These are phyloP conservation scores for Mycena rosella DNA, from an alignment of 768 basidiomycete genomes.

Conservation along the genomic window DNA sequence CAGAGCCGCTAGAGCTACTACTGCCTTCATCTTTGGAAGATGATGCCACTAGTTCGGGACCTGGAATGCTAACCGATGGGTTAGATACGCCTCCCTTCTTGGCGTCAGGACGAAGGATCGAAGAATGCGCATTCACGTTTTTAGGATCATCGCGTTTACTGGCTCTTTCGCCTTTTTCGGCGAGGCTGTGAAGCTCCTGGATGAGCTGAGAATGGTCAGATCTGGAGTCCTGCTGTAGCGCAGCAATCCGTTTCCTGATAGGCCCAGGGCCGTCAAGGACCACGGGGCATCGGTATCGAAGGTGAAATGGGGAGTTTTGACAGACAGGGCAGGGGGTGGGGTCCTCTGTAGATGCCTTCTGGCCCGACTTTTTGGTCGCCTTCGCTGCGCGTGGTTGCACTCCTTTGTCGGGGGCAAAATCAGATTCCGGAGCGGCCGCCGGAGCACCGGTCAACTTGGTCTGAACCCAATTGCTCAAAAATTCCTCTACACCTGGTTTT, in stretches of 20 bases:
- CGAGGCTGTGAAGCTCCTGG: constrained; percentile 54
- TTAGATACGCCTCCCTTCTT: constrained; percentile 28
- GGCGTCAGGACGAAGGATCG: constrained; percentile 7
- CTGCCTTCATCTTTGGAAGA: constrained; percentile 7
- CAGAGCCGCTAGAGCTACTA: constrained; percentile 26
- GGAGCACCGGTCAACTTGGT: not conserved
- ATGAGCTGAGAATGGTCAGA: constrained; percentile 49
- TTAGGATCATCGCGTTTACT: constrained; percentile 29
- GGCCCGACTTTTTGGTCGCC: not conserved
- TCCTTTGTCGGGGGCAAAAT: not conserved
- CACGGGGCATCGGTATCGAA: constrained; percentile 62
- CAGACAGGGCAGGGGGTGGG: constrained; percentile 59
- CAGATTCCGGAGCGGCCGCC: not conserved
- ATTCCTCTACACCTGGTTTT: not conserved
- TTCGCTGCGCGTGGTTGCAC: not conserved
- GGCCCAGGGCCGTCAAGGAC: constrained; percentile 57
- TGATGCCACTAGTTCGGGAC: constrained; percentile 2
- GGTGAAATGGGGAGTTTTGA: constrained; percentile 57
- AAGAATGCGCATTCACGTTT: constrained; percentile 31
- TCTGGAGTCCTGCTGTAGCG: constrained; percentile 51
- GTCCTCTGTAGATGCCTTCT: constrained; percentile 7
- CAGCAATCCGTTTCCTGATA: constrained; percentile 60
- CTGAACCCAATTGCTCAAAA: constrained; percentile 3
- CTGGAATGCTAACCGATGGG: constrained; percentile 12
- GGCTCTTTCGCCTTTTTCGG: constrained; percentile 45